A percentile compares a stretch with the other conserved stretches of the same genome.
Conservation (phyloP, 2,329 filamentous ascomycete species). For the Periconia sp. region DNA sequence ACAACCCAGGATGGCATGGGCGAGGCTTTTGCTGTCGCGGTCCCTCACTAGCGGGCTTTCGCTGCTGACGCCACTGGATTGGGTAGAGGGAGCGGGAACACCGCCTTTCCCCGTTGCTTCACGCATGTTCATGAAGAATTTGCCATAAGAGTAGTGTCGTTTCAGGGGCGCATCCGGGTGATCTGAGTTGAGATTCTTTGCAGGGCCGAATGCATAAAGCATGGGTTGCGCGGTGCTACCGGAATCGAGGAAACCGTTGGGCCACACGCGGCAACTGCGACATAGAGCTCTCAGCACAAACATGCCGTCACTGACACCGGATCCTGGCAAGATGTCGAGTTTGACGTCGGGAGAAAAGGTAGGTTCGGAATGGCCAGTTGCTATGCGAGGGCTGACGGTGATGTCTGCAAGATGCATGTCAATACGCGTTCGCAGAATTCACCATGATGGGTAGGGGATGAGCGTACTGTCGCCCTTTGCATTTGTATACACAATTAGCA, state of each 20-base stretch:
- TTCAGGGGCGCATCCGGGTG: constrained; percentile 36
- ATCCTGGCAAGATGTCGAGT: constrained; percentile 33
- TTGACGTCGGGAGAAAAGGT: constrained; percentile 27
- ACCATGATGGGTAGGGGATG: not conserved
- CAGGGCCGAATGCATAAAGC: constrained; percentile 47
- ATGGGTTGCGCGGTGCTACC: constrained; percentile 38
- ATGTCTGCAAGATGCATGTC: constrained; percentile 26
- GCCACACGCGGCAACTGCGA: constrained; percentile 43
- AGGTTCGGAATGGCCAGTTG: constrained; percentile 40
- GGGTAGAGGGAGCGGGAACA: constrained; percentile 31
- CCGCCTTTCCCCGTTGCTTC: constrained; percentile 38
- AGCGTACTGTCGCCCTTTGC: constrained; percentile 35
- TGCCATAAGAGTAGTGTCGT: constrained; percentile 43
- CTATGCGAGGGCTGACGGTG: constrained; percentile 41
- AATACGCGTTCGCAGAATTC: not conserved
- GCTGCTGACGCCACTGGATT: constrained; percentile 26
- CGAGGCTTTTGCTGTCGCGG: constrained; percentile 27
- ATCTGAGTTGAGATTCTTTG: constrained; percentile 28
- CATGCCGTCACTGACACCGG: constrained; percentile 36
- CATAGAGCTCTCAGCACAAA: constrained; percentile 44
- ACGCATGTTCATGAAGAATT: constrained; percentile 46
- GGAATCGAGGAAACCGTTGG: constrained; percentile 37
- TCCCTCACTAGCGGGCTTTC: constrained; percentile 24
- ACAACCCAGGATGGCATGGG: constrained; percentile 35
- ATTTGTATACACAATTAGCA: constrained; percentile 49